These are phyloP conservation scores for Backusella tarrabulga DNA, from an alignment of 192 early-diverging fungal genomes.

Conservation along the genomic window DNA sequence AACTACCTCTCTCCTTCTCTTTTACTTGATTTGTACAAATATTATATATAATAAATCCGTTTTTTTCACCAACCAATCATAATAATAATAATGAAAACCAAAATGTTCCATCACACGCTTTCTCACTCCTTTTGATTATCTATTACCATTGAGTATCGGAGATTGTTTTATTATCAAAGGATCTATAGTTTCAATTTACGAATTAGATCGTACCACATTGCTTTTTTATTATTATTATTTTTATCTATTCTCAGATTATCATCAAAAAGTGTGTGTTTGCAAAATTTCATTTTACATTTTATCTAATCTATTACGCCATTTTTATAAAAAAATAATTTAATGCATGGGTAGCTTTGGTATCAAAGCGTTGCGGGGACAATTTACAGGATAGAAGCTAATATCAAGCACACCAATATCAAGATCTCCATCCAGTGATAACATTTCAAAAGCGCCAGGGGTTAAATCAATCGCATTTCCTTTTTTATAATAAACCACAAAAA, in stretches of 20 bases:
- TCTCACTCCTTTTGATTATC: neutral
- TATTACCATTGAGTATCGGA: neutral
- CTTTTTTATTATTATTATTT: neutral
- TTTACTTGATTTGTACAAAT: neutral
- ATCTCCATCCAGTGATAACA: neutral
- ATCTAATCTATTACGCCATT: neutral
- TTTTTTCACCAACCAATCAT: neutral
- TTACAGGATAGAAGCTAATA: conserved; percentile 17
- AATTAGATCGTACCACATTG: conserved; percentile 6
- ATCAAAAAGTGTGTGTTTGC: neutral
- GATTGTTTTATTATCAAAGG: conserved; percentile 5
- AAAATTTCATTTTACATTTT: neutral
- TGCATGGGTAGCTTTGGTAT: neutral
- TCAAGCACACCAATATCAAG: conserved; percentile 24
- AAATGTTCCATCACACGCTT: neutral
- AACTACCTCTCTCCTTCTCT: neutral
- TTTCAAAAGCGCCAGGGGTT: conserved; percentile 22
- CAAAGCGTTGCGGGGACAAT: neutral
- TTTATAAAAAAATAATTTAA: neutral
- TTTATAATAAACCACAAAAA: neutral
- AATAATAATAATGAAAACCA: neutral
- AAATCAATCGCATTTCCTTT: conserved; percentile 25
- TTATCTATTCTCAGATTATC: neutral
- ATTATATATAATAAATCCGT: neutral
- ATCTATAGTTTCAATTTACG: neutral